Conservation (phyloP, 495 filamentous ascomycete genomes). For the Penicillium diatomitis region DNA sequence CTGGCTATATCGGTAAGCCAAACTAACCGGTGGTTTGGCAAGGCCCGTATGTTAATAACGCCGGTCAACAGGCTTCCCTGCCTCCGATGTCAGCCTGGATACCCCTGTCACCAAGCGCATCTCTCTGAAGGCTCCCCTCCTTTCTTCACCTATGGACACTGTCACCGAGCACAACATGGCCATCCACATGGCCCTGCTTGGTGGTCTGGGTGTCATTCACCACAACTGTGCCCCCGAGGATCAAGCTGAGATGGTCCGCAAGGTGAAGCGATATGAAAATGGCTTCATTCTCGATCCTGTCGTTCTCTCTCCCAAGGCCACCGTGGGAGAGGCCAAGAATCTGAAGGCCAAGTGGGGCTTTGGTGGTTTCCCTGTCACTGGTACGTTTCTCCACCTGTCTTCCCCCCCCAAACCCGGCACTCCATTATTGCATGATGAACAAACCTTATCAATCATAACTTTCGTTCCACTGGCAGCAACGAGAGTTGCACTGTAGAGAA, state of each 20-base stretch:
- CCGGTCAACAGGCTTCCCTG: conserved; percentile 61
- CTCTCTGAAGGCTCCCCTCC: conserved; percentile 83
- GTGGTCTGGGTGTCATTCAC: conserved; percentile 94
- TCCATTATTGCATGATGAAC: conserved; percentile 57
- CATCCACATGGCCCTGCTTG: conserved; percentile 95
- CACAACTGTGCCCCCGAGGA: conserved; percentile 95
- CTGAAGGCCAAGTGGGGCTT: conserved; percentile 98
- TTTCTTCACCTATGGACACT: conserved; percentile 99
- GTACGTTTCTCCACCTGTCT: conserved; percentile 47
- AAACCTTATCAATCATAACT: conserved; percentile 73
- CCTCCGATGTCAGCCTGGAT: conserved; percentile 80
- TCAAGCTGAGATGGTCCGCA: conserved; percentile 97
- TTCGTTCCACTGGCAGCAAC: conserved; percentile 98
- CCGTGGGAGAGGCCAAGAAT: conserved; percentile 82
- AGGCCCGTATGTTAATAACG: conserved; percentile 1
- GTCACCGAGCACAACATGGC: conserved; percentile 99
- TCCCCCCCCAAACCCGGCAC: conserved; percentile 5
- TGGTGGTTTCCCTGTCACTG: conserved; percentile 96
- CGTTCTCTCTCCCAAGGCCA: conserved; percentile 78
- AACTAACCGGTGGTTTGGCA: not conserved
- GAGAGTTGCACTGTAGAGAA: conserved; percentile 75
- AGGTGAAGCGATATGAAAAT: conserved; percentile 99
- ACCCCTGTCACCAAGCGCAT: conserved; percentile 91
- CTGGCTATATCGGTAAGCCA: conserved; percentile 54
- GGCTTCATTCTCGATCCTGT: conserved; percentile 97